Evolutionary conservation across 441 rosid genomes (phyloP), one percentile per base, ranked within the genome.

Genomic region (Arabidopsis lyrata): DNA sequence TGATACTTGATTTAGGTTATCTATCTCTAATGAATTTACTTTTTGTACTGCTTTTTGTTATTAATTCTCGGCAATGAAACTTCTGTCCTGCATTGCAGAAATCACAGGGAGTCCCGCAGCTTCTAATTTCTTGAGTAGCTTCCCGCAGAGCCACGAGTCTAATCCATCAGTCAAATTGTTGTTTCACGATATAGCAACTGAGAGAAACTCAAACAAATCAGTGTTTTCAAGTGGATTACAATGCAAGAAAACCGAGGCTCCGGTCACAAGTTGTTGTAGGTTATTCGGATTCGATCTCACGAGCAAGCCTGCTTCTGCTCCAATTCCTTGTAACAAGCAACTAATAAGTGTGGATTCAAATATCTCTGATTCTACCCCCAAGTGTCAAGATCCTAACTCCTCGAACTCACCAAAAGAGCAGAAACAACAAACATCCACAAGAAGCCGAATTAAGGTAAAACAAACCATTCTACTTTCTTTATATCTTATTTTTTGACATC

Each of bases 211-310:
- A 0, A 60, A 44, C 27, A 71, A 67, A 44, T 18, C 44, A 0
- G 27, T 42, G 0, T 22, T 66, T 22, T 24, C 73, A 8, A 75
- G 42, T 14, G 32, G n/a, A 47, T 80, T 66, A 4, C 83, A 80
- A 60, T 77, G 75, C 54, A 73, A 81, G 54, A 84, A 78, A 68
- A 20, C 81, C 0, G 90, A 85, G 77, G 65, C 78, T 77, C 71
- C 91, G 15, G 36, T 8, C 74, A 66, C 73, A 71, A 66, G 77
- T 66, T 61, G 63, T 57, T 93, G 86, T 81, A 81, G 98, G 62
- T 72, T 93, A 80, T 93, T 93, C 80, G 98, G 98, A 57, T 77
- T 91, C 15, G 89, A 89, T 80, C 83, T 93, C 72, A 86, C 72
- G 57, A 80, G 76, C 70, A 81, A 68, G 69, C 56, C 80, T 68